Base-by-base conservation (phyloP, 2,329 filamentous ascomycete genomes). In the Verticillium zaregamsianum region DNA sequence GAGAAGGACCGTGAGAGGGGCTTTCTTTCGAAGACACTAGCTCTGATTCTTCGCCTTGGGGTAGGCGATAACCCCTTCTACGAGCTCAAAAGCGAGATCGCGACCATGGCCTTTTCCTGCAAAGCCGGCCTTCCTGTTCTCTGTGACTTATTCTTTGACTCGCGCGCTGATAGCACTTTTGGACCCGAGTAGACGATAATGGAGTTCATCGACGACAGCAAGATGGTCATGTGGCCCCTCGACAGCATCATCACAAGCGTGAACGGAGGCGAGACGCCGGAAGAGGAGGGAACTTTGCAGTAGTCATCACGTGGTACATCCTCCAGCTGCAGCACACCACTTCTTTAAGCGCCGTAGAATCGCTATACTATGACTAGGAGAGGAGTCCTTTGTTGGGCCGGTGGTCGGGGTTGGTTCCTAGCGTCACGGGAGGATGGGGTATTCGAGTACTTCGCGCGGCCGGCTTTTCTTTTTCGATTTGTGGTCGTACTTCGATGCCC, bases 101-200 rank as follows among this genome's bases (percentile, higher is more conserved):
- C 63, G 8, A 62, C 61, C 28, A 66, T 65, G 62, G 33, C 56
- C 7, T 59, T 59, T 5, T 52, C 55, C n/a, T 37, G 40, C 17
- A 45, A 60, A 14, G 25, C 40, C 11, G 40, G 56, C 31, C 35
- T 60, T 12, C 59, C 57, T 2, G 54, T 62, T 2, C 62, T 63
- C 0, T 32, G 20, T 4, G 52, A 64, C 5, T 31, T 65, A 3
- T 39, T 56, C 32, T 65, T 63, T n/a, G 65, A 66, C 55, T 61
- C 65, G 2, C 56, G 58, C 31, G 65, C 35, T 9, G 52, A 59
- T 17, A 65, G 62, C 45, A 55, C 62, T 1, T 54, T 62, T 7
- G 57, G 45, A 12, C 55, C 64, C 11, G 65, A 66, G 37, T 67
- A 63, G 63, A 61, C 63, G 39, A 60, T 67, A 8, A 55, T 63